Base-by-base conservation (phyloP, 2,329 filamentous ascomycete genomes). In the Albophoma yamanashiensis region DNA sequence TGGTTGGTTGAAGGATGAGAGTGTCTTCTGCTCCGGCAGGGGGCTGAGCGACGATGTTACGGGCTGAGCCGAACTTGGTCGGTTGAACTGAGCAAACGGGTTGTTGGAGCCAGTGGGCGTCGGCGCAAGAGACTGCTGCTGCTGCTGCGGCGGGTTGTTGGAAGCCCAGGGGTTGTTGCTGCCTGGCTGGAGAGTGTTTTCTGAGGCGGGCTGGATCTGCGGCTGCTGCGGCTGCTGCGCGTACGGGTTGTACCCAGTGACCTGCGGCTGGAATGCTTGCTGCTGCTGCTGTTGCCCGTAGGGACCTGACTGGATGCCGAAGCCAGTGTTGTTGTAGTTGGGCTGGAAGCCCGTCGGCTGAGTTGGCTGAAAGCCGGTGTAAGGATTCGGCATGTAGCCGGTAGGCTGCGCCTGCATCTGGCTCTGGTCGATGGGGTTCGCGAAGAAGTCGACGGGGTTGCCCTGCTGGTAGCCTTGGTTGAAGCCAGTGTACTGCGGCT, bases 391-490 rank as follows among this genome's bases (percentile, higher is more conserved):
- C 73, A 84, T 77, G 65, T 78, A 89, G n/a, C 91, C 91, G 1
- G 91, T 95, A 3, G 85, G 88, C 72, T 96, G 92, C 53, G 84
- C 82, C 72, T 92, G 87, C 66, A 88, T 82, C 71, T 90, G 88
- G 67, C 77, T 85, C 59, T 72, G 87, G 61, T 93, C 90, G 68
- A 97, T 88, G 15, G 92, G 91, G 73, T 99, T 99, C 61, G 93
- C 94, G 68, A 95, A 94, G 85, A 95, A 97, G 75, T 99, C 94
- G 22, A 99, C 94, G 15, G 91, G 91, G 60, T 89, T 89, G 71
- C 96, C 93, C 76, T 99, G 94, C 77, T 97, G 92, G 70, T 99
- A 99, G 55, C 93, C 93, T 76, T 96, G 92, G 74, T 97, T 97
- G 78, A 91, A 92, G 42, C 92, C 93, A 17, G 92, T 97, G 47